phyloP scores from a whole-genome alignment of 139 green algal species.

The Chlamydomonas eustigma region DNA sequence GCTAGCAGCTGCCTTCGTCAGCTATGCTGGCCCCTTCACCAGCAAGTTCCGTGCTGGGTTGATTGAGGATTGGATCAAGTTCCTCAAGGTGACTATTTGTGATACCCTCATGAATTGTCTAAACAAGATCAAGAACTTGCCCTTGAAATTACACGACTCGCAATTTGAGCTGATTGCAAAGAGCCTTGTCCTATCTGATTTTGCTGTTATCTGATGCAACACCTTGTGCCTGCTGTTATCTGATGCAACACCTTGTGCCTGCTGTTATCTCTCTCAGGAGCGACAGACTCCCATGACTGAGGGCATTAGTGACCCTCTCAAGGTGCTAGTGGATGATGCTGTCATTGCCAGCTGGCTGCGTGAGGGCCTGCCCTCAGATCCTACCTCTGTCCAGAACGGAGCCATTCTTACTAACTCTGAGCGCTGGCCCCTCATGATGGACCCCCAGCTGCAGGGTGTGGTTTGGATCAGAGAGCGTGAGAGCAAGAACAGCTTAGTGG shows the following conservation, averaged over 20 bases:
- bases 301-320: constrained; percentile 66
- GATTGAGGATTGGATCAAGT: constrained; percentile 67
- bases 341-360: constrained; percentile 67
- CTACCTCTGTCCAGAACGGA: constrained; percentile 72
- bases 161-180: too few relatives aligned
- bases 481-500: constrained; percentile 72
- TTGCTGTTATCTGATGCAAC: too few relatives aligned
- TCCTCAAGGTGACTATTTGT: constrained; percentile 52
- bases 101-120: too few relatives aligned
- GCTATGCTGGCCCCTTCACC: constrained; percentile 74
- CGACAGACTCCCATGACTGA: constrained; percentile 72
- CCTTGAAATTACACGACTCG: too few relatives aligned
- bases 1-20: constrained; percentile 64
- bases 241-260: too few relatives aligned
- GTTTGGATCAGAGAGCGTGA: constrained; percentile 85
- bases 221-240: too few relatives aligned
- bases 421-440: constrained; percentile 80
- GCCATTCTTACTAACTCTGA: constrained; percentile 78
- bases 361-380: constrained; percentile 72
- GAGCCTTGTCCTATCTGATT: too few relatives aligned
- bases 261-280: constrained; percentile 29
- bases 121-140: too few relatives aligned
- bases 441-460: constrained; percentile 85
- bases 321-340: constrained; percentile 75
- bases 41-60: constrained; percentile 62